Conservation (phyloP, 441 rosid genomes). For the Melianthus villosus region DNA sequence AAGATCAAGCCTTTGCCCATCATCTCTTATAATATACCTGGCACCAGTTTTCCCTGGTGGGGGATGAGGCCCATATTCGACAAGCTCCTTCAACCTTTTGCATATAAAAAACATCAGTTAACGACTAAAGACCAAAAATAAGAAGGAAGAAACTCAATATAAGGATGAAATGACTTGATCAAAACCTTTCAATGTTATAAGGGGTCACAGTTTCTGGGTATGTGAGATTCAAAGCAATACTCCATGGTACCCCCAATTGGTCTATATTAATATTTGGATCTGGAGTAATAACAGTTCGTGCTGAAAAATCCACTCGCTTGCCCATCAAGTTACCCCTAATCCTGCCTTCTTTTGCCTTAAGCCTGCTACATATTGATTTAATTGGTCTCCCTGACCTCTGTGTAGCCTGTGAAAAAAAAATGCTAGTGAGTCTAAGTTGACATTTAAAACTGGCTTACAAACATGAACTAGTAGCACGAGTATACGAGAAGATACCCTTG, state of each 20-base stretch:
- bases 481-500: constrained; percentile 47
- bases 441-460: neutral
- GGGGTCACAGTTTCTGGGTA: constrained; percentile 98
- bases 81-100: constrained; percentile 82
- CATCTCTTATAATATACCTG: constrained; percentile 88
- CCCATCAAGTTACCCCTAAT: constrained; percentile 98
- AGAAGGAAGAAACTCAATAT: too few relatives aligned
- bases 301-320: constrained; percentile 95
- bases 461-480: neutral
- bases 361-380: constrained; percentile 91
- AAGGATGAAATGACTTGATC: too few relatives aligned
- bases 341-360: constrained; percentile 95
- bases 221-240: constrained; percentile 90
- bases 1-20: constrained; percentile 95
- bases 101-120: neutral
- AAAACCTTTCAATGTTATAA: constrained; percentile 86
- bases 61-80: constrained; percentile 97
- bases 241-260: constrained; percentile 96
- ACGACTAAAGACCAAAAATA: neutral
- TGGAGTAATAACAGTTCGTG: constrained; percentile 89
- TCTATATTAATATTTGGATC: constrained; percentile 93
- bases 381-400: constrained; percentile 99
- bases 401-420: constrained; percentile 49
- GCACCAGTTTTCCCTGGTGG: constrained; percentile 99
- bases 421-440: neutral